Conservation (phyloP, 1,139 yeast species). For the Ogataea hybrid region DNA sequence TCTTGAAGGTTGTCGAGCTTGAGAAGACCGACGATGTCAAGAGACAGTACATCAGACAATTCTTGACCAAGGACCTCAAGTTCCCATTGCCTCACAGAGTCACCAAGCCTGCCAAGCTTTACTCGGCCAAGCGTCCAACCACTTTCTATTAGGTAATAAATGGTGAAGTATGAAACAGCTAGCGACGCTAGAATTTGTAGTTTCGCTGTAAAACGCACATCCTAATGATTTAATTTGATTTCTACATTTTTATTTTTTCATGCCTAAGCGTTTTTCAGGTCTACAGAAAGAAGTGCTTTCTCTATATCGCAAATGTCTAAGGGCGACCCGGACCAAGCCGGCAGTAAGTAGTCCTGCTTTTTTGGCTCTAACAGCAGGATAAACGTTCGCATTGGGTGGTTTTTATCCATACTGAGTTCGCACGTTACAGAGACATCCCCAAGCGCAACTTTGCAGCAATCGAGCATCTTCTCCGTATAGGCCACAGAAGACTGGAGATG, state of each 20-base stretch:
- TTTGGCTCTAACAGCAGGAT: slow-evolving; percentile 19
- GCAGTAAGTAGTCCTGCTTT: slow-evolving; percentile 27
- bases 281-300: slow-evolving; percentile 47
- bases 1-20: slow-evolving; percentile 97
- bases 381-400: slow-evolving; percentile 45
- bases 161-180: slow-evolving; percentile 12
- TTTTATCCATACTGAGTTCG: slow-evolving; percentile 51
- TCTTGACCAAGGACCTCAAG: slow-evolving; percentile 92
- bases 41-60: slow-evolving; percentile 99
- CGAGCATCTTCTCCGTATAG: slow-evolving; percentile 80
- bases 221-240: background rate
- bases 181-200: background rate
- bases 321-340: slow-evolving; percentile 59
- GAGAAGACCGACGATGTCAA: slow-evolving; percentile 97
- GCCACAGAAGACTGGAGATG: slow-evolving; percentile 70
- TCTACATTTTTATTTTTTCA: slow-evolving; percentile 1
- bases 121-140: slow-evolving; percentile 91
- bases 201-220: background rate
- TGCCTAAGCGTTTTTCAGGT: slow-evolving; percentile 32
- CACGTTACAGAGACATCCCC: slow-evolving; percentile 53
- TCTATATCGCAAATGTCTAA: slow-evolving; percentile 57
- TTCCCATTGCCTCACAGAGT: slow-evolving; percentile 99
- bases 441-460: slow-evolving; percentile 84
- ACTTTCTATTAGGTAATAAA: slow-evolving; percentile 40
- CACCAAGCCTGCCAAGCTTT: slow-evolving; percentile 84